Conservation (phyloP, 345 rosid species). For the Citrus mangshanensis region DNA sequence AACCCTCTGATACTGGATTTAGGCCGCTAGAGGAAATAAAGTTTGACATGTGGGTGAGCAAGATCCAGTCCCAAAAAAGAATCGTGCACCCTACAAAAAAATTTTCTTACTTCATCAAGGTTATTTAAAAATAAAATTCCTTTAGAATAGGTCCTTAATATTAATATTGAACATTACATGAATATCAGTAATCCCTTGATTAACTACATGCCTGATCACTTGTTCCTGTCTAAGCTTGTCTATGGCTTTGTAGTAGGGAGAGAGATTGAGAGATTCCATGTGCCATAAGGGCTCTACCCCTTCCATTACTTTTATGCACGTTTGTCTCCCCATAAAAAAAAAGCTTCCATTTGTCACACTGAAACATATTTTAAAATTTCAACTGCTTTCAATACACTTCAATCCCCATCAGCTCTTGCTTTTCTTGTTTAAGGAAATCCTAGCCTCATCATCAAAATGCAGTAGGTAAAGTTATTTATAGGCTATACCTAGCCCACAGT, state of each 20-base stretch:
- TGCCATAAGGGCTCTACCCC: conserved; percentile 6
- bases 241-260: neutral
- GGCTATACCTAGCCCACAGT: neutral
- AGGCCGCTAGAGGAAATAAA: no score
- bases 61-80: no score
- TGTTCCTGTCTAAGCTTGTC: neutral
- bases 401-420: conserved; percentile 3
- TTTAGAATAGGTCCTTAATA: no score
- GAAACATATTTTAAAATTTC: neutral
- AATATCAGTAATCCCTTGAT: no score
- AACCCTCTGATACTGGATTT: no score
- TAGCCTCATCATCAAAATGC: neutral
- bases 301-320: neutral
- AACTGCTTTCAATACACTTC: neutral
- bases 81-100: no score
- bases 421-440: conserved; percentile 24
- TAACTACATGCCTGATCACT: neutral
- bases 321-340: neutral
- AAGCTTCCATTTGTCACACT: neutral
- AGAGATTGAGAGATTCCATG: neutral
- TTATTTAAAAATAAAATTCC: no score
- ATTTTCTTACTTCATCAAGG: no score
- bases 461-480: neutral
- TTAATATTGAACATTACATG: no score
- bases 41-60: no score